Base-by-base conservation (phyloP, 2,329 filamentous ascomycete genomes). In the Colletotrichum neosansevieriae region DNA sequence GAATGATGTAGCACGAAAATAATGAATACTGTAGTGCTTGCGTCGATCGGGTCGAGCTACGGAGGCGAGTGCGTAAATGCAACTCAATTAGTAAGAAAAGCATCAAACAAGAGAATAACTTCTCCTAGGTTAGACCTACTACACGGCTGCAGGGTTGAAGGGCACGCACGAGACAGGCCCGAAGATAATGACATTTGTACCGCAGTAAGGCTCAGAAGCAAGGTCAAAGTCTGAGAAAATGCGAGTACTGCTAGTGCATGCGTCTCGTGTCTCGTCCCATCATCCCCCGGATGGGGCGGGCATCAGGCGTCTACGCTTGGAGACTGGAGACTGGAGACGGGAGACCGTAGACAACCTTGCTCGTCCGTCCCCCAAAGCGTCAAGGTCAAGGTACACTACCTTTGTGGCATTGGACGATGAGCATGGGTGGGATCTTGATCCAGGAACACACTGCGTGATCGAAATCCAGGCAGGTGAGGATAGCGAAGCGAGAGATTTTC, bases 241-340 rank as follows among this genome's bases (percentile, higher is more conserved):
- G 21, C 21, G 21, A 21, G 21, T 21, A 4, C 21, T 21, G 21
- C 19, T 13, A 21, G 50, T 42, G 42, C 50, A 40, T 54, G 56
- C 49, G 54, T 59, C 53, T 68, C 65, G 45, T 68, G 54, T 65
- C 61, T 68, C 65, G 49, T 65, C 61, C 49, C 65, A 68, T 65
- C 61, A 68, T 65, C 61, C 59, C 65, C 61, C 47, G 65, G 47
- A 59, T 65, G 65, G 47, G 65, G 65, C 65, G 54, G 54, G 24
- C 47, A 47, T 51, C 59, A 61, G 65, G 47, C 61, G 34, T 65
- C 7, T 7, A 29, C 29, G 6, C 29, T 29, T 29, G 29, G 29
- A 7, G 29, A 29, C 29, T 7, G 47, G 65, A 49, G 34, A 56
- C 65, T 53, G 45, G 47, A 49, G 47, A 59, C 61, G 4, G 24